A percentile compares a stretch with the other conserved stretches of the same genome.
These are phyloP conservation scores for Schoenoplectus triqueter DNA, from an alignment of 202 grass and related monocot genomes.

Conservation along the genomic window DNA sequence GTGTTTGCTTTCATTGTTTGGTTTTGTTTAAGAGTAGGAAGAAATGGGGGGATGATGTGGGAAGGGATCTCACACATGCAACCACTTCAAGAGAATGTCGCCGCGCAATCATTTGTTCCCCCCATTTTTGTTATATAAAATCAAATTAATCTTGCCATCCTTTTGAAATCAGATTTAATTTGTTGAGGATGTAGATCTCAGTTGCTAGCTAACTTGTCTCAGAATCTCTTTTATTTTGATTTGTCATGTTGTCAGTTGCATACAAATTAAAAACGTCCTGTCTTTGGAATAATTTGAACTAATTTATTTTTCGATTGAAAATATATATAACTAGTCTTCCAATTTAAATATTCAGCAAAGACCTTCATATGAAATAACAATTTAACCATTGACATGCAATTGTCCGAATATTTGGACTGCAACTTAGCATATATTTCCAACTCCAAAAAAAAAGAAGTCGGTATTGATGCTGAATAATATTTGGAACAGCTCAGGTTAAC, in stretches of 20 bases:
- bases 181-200: constrained; percentile 31
- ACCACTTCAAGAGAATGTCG: constrained; percentile 23
- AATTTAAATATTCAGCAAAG: too few species aligned
- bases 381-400: too few species aligned
- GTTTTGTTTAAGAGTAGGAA: neutral
- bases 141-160: constrained; percentile 28
- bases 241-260: constrained; percentile 12
- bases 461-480: too few species aligned
- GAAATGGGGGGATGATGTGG: neutral
- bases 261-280: neutral
- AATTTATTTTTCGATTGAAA: neutral
- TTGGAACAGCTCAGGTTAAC: too few species aligned
- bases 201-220: constrained; percentile 11
- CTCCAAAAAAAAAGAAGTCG: too few species aligned
- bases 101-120: constrained; percentile 22
- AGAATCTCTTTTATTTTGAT: constrained; percentile 2
- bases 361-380: too few species aligned
- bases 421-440: too few species aligned
- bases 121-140: constrained; percentile 6
- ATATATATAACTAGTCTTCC: too few species aligned
- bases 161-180: constrained; percentile 28
- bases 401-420: too few species aligned
- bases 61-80: constrained; percentile 39
- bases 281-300: neutral
- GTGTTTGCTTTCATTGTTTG: constrained; percentile 33